These are phyloP conservation scores for Penicillium decumbens DNA, from an alignment of 2,329 filamentous ascomycete species.

Conservation along the genomic window DNA sequence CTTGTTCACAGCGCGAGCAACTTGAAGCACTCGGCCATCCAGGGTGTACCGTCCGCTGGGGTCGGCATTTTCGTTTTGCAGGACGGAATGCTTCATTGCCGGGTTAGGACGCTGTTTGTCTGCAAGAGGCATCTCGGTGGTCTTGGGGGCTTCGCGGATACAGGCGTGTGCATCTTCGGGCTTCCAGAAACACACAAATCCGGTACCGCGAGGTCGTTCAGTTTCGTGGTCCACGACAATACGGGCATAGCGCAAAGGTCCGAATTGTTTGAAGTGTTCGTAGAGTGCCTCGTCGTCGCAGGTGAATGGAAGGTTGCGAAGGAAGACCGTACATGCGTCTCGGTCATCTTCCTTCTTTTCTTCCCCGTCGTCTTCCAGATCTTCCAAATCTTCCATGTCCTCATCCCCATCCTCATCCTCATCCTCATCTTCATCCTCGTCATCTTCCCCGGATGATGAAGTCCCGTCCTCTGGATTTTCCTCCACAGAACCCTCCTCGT, in stretches of 20 bases:
- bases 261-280: conserved; percentile 82
- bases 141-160: conserved; percentile 67
- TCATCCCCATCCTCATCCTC: background rate
- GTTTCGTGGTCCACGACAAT: conserved; percentile 84
- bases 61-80: conserved; percentile 81
- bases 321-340: conserved; percentile 76
- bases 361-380: conserved; percentile 43
- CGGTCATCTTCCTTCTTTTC: conserved; percentile 47
- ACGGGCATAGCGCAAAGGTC: conserved; percentile 81
- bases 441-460: conserved; percentile 5
- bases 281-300: conserved; percentile 77
- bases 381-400: conserved; percentile 31
- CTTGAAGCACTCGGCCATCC: conserved; percentile 78
- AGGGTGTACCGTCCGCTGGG: conserved; percentile 81
- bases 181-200: conserved; percentile 88
- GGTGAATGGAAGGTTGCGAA: conserved; percentile 90
- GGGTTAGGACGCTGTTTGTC: conserved; percentile 38
- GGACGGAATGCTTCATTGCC: conserved; percentile 69
- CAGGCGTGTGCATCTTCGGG: conserved; percentile 70
- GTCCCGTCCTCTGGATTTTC: conserved; percentile 7
- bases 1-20: conserved; percentile 80
- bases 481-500: conserved; percentile 50
- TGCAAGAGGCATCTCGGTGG: conserved; percentile 41
- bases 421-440: conserved; percentile 7
- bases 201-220: conserved; percentile 83